These are phyloP conservation scores for Eragrostis nindensis DNA, from an alignment of 176 grass and related monocot species.

Conservation along the genomic window DNA sequence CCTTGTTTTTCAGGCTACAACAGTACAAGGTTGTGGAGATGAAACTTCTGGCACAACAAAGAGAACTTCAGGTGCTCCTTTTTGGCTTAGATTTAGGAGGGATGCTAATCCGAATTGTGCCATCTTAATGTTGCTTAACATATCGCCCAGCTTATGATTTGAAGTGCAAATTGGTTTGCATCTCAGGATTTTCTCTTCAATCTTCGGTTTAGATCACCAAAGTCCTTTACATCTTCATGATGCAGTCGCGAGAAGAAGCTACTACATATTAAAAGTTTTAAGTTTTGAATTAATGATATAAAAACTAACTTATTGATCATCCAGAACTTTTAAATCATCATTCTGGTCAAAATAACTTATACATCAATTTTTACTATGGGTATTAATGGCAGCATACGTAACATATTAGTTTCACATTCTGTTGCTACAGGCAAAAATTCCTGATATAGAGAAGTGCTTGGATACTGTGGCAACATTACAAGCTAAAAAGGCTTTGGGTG, in stretches of 20 bases:
- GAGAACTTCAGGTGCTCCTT: constrained; percentile 85
- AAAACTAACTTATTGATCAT: background rate
- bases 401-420: constrained; percentile 19
- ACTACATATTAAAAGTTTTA: constrained; percentile 10
- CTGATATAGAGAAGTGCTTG: constrained; percentile 96
- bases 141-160: constrained; percentile 13
- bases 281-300: background rate
- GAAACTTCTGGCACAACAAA: constrained; percentile 98
- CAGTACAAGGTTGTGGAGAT: constrained; percentile 98
- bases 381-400: constrained; percentile 18
- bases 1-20: constrained; percentile 58
- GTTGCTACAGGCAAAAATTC: constrained; percentile 89
- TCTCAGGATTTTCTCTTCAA: background rate
- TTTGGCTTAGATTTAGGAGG: background rate
- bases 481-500: constrained; percentile 71
- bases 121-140: background rate
- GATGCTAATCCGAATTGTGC: background rate
- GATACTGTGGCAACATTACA: constrained; percentile 77
- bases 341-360: background rate
- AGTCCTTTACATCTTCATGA: background rate
- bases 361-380: constrained; percentile 11
- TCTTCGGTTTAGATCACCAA: background rate
- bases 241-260: background rate
- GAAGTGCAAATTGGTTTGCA: constrained; percentile 14
- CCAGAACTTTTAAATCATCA: background rate